phyloP scores from a whole-genome alignment of 129 eudicot species.

The Helichrysum umbraculigerum region DNA sequence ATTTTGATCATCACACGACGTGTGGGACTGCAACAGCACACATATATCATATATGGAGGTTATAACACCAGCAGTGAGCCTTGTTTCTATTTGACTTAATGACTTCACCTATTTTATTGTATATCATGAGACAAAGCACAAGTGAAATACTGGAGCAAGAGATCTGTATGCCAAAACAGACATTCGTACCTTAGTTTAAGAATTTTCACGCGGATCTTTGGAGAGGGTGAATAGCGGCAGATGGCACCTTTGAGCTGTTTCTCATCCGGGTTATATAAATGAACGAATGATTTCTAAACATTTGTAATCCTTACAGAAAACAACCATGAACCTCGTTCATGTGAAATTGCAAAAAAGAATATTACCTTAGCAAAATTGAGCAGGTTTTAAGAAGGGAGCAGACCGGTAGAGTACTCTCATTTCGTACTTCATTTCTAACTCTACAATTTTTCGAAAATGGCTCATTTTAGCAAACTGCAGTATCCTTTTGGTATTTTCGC shows the following conservation, averaged over 20 bases:
- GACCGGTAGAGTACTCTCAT: neutral
- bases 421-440: neutral
- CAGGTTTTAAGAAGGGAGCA: neutral
- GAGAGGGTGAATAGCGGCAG: neutral
- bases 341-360: no score
- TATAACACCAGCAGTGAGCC: neutral
- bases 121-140: neutral
- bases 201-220: neutral
- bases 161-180: neutral
- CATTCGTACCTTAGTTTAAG: neutral
- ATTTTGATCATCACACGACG: neutral
- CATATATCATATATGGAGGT: neutral
- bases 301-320: neutral
- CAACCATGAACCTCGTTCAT: neutral
- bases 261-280: no score
- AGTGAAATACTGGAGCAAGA: no score
- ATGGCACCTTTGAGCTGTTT: neutral
- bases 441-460: no score
- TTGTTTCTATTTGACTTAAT: neutral
- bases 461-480: no score
- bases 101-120: no score
- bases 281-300: neutral
- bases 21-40: neutral
- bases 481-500: no score
- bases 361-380: neutral